Conservation (phyloP, 176 grass and related monocot genomes). For the Pontederia crassipes region DNA sequence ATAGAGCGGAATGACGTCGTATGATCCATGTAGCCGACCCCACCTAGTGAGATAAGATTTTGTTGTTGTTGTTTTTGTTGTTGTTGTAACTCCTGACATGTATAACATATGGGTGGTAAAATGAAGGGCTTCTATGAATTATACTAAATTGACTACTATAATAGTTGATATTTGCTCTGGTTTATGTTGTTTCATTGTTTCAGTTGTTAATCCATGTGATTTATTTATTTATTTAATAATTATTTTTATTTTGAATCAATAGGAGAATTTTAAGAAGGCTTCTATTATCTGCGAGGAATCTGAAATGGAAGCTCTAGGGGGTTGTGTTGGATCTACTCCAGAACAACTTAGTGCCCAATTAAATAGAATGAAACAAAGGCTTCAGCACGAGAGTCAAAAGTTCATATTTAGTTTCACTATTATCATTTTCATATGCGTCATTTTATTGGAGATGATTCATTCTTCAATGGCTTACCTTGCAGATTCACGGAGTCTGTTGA, state of each 20-base stretch:
- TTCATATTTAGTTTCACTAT: conserved; percentile 20
- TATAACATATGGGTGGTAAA: no score
- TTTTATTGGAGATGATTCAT: background rate
- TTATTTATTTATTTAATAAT: background rate
- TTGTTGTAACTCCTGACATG: no score
- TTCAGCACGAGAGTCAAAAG: conserved; percentile 80
- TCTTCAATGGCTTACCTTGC: conserved; percentile 2
- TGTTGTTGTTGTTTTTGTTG: no score
- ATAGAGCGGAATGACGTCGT: no score
- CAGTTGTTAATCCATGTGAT: background rate
- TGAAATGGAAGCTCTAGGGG: conserved; percentile 59
- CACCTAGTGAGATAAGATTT: no score
- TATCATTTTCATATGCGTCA: background rate
- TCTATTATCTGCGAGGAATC: conserved; percentile 65
- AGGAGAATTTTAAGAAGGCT: conserved; percentile 74
- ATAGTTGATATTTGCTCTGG: background rate
- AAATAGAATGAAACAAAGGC: conserved; percentile 52
- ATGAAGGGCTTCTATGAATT: no score
- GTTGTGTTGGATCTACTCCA: conserved; percentile 37
- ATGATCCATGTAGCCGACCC: no score
- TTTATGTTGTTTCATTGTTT: background rate
- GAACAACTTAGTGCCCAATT: conserved; percentile 63
- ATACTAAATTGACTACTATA: no score
- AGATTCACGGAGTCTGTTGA: conserved; percentile 63
- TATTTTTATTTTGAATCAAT: background rate